Evolutionary conservation across 75 land plant species (phyloP), one percentile per base, ranked within the genome.

Genomic region (Cupressus sempervirens): DNA sequence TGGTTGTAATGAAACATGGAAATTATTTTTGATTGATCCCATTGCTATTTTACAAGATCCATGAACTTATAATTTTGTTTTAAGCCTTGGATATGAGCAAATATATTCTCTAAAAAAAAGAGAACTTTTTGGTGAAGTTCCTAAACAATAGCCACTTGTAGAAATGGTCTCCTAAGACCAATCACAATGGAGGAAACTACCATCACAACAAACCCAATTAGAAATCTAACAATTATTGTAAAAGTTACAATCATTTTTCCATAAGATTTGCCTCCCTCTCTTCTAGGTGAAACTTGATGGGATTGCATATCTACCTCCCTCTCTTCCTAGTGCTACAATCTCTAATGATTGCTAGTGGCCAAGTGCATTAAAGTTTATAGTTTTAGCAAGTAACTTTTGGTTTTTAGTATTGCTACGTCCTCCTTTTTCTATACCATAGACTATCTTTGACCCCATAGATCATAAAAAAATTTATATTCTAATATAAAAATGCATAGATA

Each of bases 121-220:
- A 35, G 7, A 1, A 9, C 8, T 12, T 84, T 36, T 15, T 29
- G 43, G 43, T 52, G 35, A 84, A 45, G 38, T 76, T 92, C 95
- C 95, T 94, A 94, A 10, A 94, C 94, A 52, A 94, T 91, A 88
- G 96, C 91, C 36, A 91, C 87, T 35, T 86, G 92, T 45, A 94
- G 84, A 75, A 88, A 87, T 67, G 74, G 85, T 18, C 94, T 90
- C 13, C 92, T 87, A 0, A 94, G 87, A 13, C 96, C 96, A 82
- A 91, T 90, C 52, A 87, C 91, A 84, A 89, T 84, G 76, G 96
- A 91, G 54, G 96, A 89, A 82, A 91, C 92, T 15, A 94, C 94
- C 91, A 92, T 91, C 30, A 91, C 89, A 80, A 92, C 96, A 79
- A 94, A 94, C 10, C 96, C 96, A 36, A 82, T 86, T 26, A 94